Base-by-base conservation (phyloP, 768 basidiomycete species). In the Pleurotus tuber-regium region DNA sequence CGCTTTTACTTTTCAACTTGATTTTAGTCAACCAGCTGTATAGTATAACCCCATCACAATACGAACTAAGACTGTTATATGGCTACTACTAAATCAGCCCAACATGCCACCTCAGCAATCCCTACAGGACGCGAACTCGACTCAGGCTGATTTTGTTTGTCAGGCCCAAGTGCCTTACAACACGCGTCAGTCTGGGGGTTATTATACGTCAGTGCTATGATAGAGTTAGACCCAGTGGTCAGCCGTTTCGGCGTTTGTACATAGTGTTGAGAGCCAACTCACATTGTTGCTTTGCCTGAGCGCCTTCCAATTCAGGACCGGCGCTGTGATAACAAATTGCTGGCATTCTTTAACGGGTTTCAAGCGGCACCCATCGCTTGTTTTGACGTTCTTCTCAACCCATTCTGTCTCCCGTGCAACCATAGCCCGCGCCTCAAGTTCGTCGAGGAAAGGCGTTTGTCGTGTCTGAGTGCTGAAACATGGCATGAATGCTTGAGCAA, bases 101-200 rank as follows among this genome's bases (percentile, higher is more conserved):
- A n/a, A n/a, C n/a, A n/a, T n/a, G n/a, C n/a, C n/a, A n/a, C n/a
- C n/a, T n/a, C n/a, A n/a, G n/a, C n/a, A n/a, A n/a, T n/a, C n/a
- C n/a, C n/a, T n/a, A n/a, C n/a, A n/a, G n/a, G n/a, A n/a, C n/a
- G n/a, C n/a, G n/a, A n/a, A n/a, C 35, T 47, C 39, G 38, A 9
- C 19, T 19, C 30, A 33, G 25, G 63, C 73, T 72, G 30, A 78
- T 71, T 57, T 81, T 87, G 69, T 96, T 92, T 54, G 82, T 76
- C 31, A 98, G 79, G 14, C 78, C n/a, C 79, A 31, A 99, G 64
- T 80, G 98, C 80, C 16, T 69, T 64, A 62, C 90, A 91, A 59
- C 98, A 89, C 2, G 92, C 86, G 47, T 81, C 82, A 0, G 94
- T 98, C 63, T 98, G 94, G 23, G 92, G 88, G 61, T 95, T 96